Base-by-base conservation (phyloP, 2,329 filamentous ascomycete genomes). In the Mycosphaerella sp. region DNA sequence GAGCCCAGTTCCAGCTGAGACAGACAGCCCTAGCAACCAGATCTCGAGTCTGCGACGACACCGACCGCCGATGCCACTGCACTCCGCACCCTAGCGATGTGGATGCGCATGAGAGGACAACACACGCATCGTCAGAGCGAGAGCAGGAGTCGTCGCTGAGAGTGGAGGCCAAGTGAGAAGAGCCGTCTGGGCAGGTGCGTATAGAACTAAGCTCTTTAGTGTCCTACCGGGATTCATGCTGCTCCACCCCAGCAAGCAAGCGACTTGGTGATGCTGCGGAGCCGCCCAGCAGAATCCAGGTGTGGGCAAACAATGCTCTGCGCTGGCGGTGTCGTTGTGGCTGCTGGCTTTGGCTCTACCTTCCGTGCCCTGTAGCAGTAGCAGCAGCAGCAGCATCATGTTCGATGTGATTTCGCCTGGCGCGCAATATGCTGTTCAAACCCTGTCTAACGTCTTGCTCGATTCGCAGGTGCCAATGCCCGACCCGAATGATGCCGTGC, bases 381-480 rank as follows among this genome's bases (percentile, higher is more conserved):
- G 21, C 21, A 25, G 21, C 21, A 25, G 1, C 21, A 25, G 6
- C 21, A 25, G 6, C 52, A 48, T 34, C 25, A 62, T 62, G 59
- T 61, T 59, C 41, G 58, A 61, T 52, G 58, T 62, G 25, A 59
- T 55, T 18, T 50, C 55, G 34, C 34, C 44, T 13, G 53, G 55
- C 42, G 59, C 58, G 41, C 54, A 55, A 52, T 39, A 59, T 58
- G 59, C 60, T 21, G 48, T 63, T 35, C 55, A 50, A 36, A 54
- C 52, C 13, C 36, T 62, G 32, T 60, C 64, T 66, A 55, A 66
- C 62, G 53, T 55, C 59, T 49, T 61, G 34, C 54, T 50, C 52
- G 55, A 59, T 44, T 44, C 37, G 44, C 55, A 59, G 58, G 52
- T 56, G 43, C 56, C 59, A 60, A 65, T 65, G 62, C 64, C 62